These are phyloP conservation scores for Yamadazyma triangularis DNA, from an alignment of 1,139 yeast species.

Conservation along the genomic window DNA sequence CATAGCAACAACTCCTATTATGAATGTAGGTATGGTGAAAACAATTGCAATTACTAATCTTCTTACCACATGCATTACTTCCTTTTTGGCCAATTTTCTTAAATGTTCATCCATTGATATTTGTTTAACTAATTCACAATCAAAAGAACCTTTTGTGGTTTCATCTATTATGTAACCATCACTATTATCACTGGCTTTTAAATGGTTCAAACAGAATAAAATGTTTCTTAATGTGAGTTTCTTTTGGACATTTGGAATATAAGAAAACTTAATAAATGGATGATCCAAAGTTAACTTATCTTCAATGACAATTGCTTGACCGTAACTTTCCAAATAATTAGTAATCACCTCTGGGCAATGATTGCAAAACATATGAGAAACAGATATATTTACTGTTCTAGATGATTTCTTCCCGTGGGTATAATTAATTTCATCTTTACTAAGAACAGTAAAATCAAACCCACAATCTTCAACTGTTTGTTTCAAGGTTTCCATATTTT, in stretches of 20 bases:
- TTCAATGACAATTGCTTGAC: constrained; percentile 53
- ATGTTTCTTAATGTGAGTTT: constrained; percentile 50
- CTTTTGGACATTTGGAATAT: constrained; percentile 50
- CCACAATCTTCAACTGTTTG: constrained; percentile 62
- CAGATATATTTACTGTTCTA: constrained; percentile 52
- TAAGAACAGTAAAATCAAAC: constrained; percentile 50
- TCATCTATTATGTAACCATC: constrained; percentile 18
- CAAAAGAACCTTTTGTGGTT: constrained; percentile 31
- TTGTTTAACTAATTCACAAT: constrained; percentile 53
- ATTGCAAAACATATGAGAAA: constrained; percentile 69
- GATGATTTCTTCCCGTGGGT: constrained; percentile 42
- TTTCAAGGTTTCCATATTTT: constrained; percentile 33
- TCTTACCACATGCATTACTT: constrained; percentile 40
- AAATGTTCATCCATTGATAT: constrained; percentile 63
- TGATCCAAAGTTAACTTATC: constrained; percentile 51
- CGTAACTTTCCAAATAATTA: constrained; percentile 46
- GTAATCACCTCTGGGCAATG: constrained; percentile 62
- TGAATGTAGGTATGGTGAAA: constrained; percentile 58
- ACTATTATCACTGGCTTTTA: constrained; percentile 26
- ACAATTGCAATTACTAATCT: constrained; percentile 44
- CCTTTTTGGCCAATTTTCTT: constrained; percentile 44
- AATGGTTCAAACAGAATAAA: constrained; percentile 42
- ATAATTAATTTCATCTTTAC: constrained; percentile 37
- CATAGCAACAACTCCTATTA: constrained; percentile 69
- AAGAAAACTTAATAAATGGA: constrained; percentile 61